Evolutionary conservation across 177 flowering plant species (phyloP).

Genomic region (Vitis hybrid): DNA sequence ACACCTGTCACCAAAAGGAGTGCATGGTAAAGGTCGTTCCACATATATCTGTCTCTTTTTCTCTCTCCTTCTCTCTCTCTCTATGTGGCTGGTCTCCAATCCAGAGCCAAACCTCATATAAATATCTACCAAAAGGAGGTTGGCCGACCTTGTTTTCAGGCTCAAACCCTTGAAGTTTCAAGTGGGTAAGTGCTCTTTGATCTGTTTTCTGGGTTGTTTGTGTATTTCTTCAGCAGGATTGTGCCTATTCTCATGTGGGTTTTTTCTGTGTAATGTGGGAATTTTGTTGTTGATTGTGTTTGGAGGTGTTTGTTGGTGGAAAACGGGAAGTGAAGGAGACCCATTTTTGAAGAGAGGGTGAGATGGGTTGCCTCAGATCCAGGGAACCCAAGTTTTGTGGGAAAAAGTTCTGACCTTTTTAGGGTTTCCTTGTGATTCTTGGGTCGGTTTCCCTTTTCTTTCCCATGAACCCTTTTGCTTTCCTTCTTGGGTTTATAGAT

Average conservation of each 20-base stretch:
- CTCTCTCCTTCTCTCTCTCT: background rate
- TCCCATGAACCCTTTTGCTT: slow-evolving; percentile 17
- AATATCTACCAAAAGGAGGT: slow-evolving; percentile 11
- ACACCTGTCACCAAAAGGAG: slow-evolving; percentile 38
- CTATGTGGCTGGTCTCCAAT: background rate
- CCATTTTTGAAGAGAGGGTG: slow-evolving; percentile 9
- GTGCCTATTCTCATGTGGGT: background rate
- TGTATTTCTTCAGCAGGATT: background rate
- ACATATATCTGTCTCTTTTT: background rate
- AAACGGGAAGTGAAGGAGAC: slow-evolving; percentile 6
- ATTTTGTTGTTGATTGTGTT: no score
- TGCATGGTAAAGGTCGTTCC: slow-evolving; percentile 21
- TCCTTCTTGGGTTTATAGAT: slow-evolving; percentile 20
- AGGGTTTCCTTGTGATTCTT: slow-evolving; percentile 33
- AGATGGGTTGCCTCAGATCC: slow-evolving; percentile 40
- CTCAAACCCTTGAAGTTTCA: slow-evolving; percentile 2
- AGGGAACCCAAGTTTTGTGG: slow-evolving; percentile 23
- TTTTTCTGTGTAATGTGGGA: no score
- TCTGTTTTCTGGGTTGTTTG: background rate
- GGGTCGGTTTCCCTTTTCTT: slow-evolving; percentile 19
- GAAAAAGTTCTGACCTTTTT: slow-evolving; percentile 28
- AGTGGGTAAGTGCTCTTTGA: slow-evolving; percentile 17
- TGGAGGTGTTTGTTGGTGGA: slow-evolving; percentile 4
- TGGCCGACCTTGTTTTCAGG: slow-evolving; percentile 4
- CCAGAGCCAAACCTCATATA: background rate